A percentile compares a stretch with the other conserved stretches of the same genome.
Evolutionary conservation across 192 early-diverging fungal genomes (phyloP).

Genomic region (Podila clonocystis): DNA sequence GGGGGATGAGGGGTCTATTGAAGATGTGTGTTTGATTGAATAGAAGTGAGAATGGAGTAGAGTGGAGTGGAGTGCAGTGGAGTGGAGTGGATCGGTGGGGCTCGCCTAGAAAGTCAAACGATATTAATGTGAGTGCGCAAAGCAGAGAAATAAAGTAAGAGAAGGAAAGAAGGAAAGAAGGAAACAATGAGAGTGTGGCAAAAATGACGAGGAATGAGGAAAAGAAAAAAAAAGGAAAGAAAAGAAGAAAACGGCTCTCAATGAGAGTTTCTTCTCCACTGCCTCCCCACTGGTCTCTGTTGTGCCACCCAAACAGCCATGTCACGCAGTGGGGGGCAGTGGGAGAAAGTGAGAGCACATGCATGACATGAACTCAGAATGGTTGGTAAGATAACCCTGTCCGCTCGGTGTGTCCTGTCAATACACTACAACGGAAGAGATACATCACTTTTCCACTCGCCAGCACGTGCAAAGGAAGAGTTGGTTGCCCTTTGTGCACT

Average conservation of each 20-base stretch:
- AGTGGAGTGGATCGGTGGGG: background rate
- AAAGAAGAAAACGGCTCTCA: background rate
- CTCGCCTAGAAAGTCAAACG: background rate
- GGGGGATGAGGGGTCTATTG: too few species aligned
- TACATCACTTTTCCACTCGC: too few species aligned
- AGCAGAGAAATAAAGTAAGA: background rate
- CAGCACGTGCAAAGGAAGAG: too few species aligned
- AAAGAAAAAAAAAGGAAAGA: background rate
- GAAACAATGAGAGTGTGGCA: background rate
- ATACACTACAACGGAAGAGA: too few species aligned
- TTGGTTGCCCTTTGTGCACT: too few species aligned
- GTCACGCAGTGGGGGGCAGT: too few species aligned
- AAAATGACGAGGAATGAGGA: background rate
- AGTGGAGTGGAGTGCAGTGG: background rate
- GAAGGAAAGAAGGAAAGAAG: constrained; percentile 5
- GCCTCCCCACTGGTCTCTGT: background rate
- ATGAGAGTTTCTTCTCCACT: constrained; percentile 1
- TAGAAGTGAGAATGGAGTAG: background rate
- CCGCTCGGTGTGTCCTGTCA: too few species aligned
- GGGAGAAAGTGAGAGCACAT: too few species aligned
- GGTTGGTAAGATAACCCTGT: too few species aligned
- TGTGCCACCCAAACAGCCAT: too few species aligned
- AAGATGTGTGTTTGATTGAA: background rate
- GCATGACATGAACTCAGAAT: too few species aligned
- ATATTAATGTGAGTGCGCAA: background rate